These are phyloP conservation scores for Neurospora terricola DNA, from an alignment of 495 filamentous ascomycete genomes.

Conservation along the genomic window DNA sequence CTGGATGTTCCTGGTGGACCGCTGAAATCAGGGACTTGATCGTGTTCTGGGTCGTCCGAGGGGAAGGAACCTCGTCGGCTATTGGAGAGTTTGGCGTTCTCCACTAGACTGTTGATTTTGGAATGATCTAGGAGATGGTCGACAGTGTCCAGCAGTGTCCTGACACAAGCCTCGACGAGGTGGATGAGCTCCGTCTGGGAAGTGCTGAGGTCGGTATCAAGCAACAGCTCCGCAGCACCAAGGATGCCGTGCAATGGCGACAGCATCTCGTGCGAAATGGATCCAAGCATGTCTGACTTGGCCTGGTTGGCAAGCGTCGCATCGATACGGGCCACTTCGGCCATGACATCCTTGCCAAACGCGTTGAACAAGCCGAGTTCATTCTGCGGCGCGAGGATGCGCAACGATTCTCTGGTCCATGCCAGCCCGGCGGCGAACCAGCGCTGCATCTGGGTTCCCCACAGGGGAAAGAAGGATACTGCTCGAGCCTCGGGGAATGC, in stretches of 20 bases:
- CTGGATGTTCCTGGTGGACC: neutral
- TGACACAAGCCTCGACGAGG: constrained; percentile 65
- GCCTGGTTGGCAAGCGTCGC: constrained; percentile 32
- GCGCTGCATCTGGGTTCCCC: constrained; percentile 56
- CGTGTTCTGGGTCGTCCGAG: neutral
- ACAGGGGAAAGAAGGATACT: constrained; percentile 52
- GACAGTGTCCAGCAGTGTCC: constrained; percentile 69
- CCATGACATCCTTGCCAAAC: constrained; percentile 52
- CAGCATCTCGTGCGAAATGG: constrained; percentile 68
- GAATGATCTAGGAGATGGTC: constrained; percentile 38
- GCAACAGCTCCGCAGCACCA: constrained; percentile 60
- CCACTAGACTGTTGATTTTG: constrained; percentile 6
- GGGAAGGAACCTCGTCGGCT: neutral
- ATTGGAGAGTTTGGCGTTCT: neutral
- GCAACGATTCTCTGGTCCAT: constrained; percentile 42
- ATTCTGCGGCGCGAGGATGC: constrained; percentile 34
- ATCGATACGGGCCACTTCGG: constrained; percentile 45
- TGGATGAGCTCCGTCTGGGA: constrained; percentile 56
- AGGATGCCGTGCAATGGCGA: constrained; percentile 70
- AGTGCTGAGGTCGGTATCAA: constrained; percentile 40
- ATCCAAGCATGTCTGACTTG: constrained; percentile 63
- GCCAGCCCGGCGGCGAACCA: constrained; percentile 63
- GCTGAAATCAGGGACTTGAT: neutral
- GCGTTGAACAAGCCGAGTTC: constrained; percentile 36
- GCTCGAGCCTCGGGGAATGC: constrained; percentile 43